Evolutionary conservation across 1,139 yeast genomes (phyloP).

Genomic region (Nakaseomyces uthaithaninus): DNA sequence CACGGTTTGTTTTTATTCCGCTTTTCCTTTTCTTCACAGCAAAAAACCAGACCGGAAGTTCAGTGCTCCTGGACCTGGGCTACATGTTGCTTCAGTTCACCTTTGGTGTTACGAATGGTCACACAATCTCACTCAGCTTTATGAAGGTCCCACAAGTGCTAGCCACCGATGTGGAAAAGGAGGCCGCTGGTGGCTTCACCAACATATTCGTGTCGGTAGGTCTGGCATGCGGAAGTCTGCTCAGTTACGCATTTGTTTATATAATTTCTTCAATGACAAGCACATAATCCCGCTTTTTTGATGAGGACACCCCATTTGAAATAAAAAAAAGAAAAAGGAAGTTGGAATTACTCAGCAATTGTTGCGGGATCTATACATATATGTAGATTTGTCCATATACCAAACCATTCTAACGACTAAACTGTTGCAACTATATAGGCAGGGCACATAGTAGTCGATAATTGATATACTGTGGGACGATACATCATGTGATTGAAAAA

Average conservation of each 20-base stretch:
- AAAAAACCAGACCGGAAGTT: conserved; percentile 22
- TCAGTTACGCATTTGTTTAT: conserved; percentile 58
- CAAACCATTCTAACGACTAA: too few species aligned
- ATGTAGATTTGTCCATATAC: too few species aligned
- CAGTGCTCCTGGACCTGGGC: conserved; percentile 50
- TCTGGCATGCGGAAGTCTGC: conserved; percentile 64
- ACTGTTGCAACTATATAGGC: too few species aligned
- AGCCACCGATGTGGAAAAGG: conserved; percentile 57
- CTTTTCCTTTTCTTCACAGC: conserved; percentile 60
- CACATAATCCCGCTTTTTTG: too few species aligned
- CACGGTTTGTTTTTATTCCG: conserved; percentile 51
- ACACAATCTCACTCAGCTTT: conserved; percentile 68
- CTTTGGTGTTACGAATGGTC: conserved; percentile 87
- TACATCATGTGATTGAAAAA: too few species aligned
- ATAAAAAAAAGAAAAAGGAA: too few species aligned
- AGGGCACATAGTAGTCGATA: too few species aligned
- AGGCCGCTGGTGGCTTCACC: conserved; percentile 92
- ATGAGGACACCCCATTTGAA: too few species aligned
- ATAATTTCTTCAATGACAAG: conserved; percentile 8
- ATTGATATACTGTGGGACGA: too few species aligned
- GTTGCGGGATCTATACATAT: too few species aligned
- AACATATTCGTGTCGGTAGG: conserved; percentile 70
- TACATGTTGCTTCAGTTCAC: conserved; percentile 62
- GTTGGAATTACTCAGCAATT: too few species aligned
- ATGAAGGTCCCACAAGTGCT: conserved; percentile 65